Base-by-base conservation (phyloP, 1,284 basidiomycete genomes). In the Marasmius fiardii region DNA sequence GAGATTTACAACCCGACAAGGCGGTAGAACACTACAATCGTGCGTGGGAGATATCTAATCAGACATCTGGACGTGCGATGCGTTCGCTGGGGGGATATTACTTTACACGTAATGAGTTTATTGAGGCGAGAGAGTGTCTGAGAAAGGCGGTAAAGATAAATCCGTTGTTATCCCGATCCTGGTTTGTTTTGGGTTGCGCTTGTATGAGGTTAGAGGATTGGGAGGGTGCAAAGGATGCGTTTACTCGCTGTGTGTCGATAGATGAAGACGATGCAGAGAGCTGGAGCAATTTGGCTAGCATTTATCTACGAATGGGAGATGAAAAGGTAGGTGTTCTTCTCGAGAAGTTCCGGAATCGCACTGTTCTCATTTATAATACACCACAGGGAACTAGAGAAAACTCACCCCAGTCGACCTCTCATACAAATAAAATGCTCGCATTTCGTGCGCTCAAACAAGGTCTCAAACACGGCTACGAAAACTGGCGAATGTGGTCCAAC, bases 401-500 rank as follows among this genome's bases (percentile, higher is more conserved):
- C 54, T 21, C 56, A 49, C 35, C 23, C 50, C 66, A 68, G 60
- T 61, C 71, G 3, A 72, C 83, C 50, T 75, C 85, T 4, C 86
- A 87, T 65, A 71, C 78, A 26, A 83, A 95, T 74, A 96, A 94
- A 70, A 75, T 88, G 47, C 83, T 95, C 41, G 97, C 97, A 0
- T 97, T 94, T 80, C 88, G 89, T n/a, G 96, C 97, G 11, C 86
- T 99, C 41, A 88, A 90, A 63, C 89, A 93, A 61, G 94, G 95
- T 3, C 81, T 99, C 57, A 88, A 87, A 62, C 85, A 83, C 67
- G 82, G 83, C 52, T 92, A 93, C 70, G 88, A 94, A 52, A 95
- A 95, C 66, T 99, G 96, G 96, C 83, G 93, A 16, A 95, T 99
- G 85, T 99, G 97, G 97, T 81, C 82, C 62, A 99, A 99, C 75